A percentile compares a stretch with the other conserved stretches of the same genome.
phyloP scores from a whole-genome alignment of 192 early-diverging fungal species.

The Coemansia sp. region DNA sequence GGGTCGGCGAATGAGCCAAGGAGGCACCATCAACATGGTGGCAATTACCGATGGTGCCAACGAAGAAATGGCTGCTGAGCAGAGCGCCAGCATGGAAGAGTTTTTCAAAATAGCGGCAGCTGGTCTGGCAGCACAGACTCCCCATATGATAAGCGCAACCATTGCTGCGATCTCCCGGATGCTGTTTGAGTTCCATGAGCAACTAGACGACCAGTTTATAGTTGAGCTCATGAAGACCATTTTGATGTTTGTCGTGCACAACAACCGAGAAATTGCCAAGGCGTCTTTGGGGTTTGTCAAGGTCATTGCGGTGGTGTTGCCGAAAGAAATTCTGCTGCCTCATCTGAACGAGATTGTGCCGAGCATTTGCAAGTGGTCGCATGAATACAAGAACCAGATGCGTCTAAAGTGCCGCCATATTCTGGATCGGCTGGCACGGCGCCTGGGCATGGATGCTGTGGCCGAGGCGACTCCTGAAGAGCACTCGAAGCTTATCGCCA shows the following conservation, averaged over 20 bases:
- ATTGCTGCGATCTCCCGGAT: constrained; percentile 78
- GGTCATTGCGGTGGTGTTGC: constrained; percentile 77
- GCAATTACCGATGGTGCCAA: constrained; percentile 25
- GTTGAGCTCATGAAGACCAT: constrained; percentile 78
- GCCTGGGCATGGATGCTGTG: constrained; percentile 74
- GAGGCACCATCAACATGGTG: constrained; percentile 54
- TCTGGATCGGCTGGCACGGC: constrained; percentile 84
- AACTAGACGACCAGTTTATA: constrained; percentile 61
- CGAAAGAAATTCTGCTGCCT: constrained; percentile 64
- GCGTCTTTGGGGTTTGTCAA: constrained; percentile 92
- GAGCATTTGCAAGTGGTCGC: constrained; percentile 76
- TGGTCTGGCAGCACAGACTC: constrained; percentile 86
- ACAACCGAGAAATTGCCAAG: constrained; percentile 89
- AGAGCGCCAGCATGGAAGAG: constrained; percentile 68
- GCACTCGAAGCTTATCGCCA: constrained; percentile 83
- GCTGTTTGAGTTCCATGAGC: constrained; percentile 89
- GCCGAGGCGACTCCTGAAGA: constrained; percentile 78
- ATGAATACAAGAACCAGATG: constrained; percentile 85
- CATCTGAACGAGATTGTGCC: constrained; percentile 72
- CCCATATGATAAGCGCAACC: constrained; percentile 90
- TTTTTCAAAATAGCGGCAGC: constrained; percentile 93
- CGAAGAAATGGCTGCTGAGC: constrained; percentile 16
- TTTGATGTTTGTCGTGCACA: constrained; percentile 73
- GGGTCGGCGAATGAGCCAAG: constrained; percentile 85
- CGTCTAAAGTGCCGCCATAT: constrained; percentile 90